These are phyloP conservation scores for Phyllosticta ampelicida DNA, from an alignment of 2,329 filamentous ascomycete genomes.

Conservation along the genomic window DNA sequence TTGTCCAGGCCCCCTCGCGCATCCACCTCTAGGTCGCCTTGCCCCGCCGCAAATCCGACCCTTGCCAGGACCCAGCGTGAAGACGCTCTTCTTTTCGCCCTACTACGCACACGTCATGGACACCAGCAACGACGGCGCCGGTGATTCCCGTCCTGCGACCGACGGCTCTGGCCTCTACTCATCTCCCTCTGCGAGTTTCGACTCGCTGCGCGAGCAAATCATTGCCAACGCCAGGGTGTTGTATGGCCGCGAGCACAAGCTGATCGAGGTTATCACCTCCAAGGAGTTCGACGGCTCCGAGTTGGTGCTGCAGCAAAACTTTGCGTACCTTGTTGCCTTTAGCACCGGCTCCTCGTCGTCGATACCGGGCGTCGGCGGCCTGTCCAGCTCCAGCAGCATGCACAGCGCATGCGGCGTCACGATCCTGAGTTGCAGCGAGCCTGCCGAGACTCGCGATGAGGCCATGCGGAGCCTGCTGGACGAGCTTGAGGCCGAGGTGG, in stretches of 20 bases:
- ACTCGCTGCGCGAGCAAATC: slow-evolving; percentile 2
- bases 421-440: slow-evolving; percentile 10
- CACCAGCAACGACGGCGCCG: background rate
- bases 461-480: slow-evolving; percentile 10
- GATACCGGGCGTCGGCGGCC: background rate
- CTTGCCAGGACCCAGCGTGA: background rate
- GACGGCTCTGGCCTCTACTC: background rate
- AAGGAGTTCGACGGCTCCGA: slow-evolving; percentile 9
- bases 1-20: background rate
- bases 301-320: slow-evolving; percentile 9
- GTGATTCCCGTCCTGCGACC: background rate
- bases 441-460: slow-evolving; percentile 6
- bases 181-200: background rate
- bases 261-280: slow-evolving; percentile 9
- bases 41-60: background rate
- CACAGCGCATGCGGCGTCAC: background rate
- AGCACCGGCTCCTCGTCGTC: background rate
- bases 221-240: slow-evolving; percentile 9
- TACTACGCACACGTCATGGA: background rate
- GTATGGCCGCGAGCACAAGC: slow-evolving; percentile 6
- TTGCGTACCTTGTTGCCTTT: slow-evolving; percentile 8
- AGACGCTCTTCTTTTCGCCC: background rate
- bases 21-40: background rate
- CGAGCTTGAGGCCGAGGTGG: slow-evolving; percentile 9
- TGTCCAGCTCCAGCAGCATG: background rate